A percentile compares a stretch with the other conserved stretches of the same genome.
phyloP scores from a whole-genome alignment of 768 basidiomycete genomes.

The Termitomyces bulborhizus region DNA sequence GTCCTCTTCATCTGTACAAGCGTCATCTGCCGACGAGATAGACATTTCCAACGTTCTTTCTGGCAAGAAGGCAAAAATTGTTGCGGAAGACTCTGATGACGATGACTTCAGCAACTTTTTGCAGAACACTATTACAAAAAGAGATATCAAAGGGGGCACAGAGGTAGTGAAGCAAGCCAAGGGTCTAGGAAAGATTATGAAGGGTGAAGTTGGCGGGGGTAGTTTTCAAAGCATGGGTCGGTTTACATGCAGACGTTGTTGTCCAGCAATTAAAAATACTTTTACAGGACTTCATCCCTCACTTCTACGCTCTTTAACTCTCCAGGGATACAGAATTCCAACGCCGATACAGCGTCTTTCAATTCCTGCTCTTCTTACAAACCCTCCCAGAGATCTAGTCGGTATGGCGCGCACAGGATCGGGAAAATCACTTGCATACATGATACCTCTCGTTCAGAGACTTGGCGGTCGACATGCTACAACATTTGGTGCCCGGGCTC shows the following conservation, averaged over 20 bases:
- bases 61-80: constrained; percentile 34
- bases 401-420: constrained; percentile 99
- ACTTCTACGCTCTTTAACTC: constrained; percentile 74
- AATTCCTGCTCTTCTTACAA: constrained; percentile 78
- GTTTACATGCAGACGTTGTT: constrained; percentile 18
- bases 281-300: constrained; percentile 71
- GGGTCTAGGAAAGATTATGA: constrained; percentile 60
- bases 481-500: constrained; percentile 76
- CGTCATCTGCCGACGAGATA: constrained; percentile 29
- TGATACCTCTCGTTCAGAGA: constrained; percentile 86
- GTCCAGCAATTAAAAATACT: constrained; percentile 3
- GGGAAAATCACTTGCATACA: constrained; percentile 94
- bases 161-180: constrained; percentile 74
- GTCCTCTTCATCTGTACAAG: constrained; percentile 3
- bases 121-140: constrained; percentile 60
- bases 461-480: constrained; percentile 76
- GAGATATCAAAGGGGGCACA: constrained; percentile 70
- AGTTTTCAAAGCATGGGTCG: constrained; percentile 96
- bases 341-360: constrained; percentile 94
- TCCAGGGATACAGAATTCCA: constrained; percentile 92
- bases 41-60: constrained; percentile 63
- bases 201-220: constrained; percentile 83
- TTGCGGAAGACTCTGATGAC: constrained; percentile 37
- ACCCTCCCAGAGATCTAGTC: constrained; percentile 87
- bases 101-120: constrained; percentile 63